Conservation (phyloP, 2,329 filamentous ascomycete species). For the Aspergillus aculeatus region DNA sequence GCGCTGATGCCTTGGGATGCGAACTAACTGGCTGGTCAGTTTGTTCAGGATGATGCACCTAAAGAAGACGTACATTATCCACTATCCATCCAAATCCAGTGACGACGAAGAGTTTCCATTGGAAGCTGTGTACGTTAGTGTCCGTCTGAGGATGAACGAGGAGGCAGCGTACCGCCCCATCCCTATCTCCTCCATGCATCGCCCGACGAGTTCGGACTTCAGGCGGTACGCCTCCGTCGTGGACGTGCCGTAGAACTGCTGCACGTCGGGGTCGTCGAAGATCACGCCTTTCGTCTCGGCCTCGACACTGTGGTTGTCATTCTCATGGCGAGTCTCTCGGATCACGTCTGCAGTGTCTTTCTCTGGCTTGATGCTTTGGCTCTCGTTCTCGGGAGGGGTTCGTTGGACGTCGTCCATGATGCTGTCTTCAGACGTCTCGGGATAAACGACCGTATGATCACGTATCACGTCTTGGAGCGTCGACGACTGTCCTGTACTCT, state of each 20-base stretch:
- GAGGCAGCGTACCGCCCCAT: constrained; percentile 30
- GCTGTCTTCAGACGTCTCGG: no score
- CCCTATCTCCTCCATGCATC: constrained; percentile 29
- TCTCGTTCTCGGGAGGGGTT: no score
- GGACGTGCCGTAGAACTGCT: constrained; percentile 41
- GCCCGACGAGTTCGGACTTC: constrained; percentile 31
- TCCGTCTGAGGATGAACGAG: background rate
- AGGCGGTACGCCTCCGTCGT: constrained; percentile 33
- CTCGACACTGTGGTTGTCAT: constrained; percentile 3
- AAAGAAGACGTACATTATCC: constrained; percentile 51
- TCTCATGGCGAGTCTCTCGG: no score
- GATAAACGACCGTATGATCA: no score
- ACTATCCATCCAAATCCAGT: constrained; percentile 69
- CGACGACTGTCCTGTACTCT: no score
- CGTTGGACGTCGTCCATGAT: no score
- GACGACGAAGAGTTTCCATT: constrained; percentile 65
- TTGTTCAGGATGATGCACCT: background rate
- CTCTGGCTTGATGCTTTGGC: no score
- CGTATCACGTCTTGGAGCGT: no score
- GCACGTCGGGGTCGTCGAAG: constrained; percentile 30
- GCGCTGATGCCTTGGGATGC: constrained; percentile 32
- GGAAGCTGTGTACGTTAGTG: constrained; percentile 25
- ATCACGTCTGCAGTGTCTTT: no score
- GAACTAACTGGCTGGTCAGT: constrained; percentile 19
- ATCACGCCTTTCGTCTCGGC: constrained; percentile 18